Evolutionary conservation across 2,329 filamentous ascomycete species (phyloP), one percentile per base, ranked within the genome.

Genomic region (Onygenales sp.): DNA sequence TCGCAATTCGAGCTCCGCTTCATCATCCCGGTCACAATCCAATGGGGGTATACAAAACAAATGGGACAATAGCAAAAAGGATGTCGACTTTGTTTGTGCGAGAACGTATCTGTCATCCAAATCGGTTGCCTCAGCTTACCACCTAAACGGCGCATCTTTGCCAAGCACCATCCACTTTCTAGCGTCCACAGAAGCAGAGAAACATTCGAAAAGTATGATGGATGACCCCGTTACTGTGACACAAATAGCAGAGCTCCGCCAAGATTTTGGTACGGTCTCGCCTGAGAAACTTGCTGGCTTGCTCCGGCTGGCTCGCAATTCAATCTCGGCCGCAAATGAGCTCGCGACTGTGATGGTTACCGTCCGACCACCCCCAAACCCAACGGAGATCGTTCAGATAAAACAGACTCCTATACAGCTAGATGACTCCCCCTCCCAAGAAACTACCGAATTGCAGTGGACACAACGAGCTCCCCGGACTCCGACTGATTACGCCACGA

Each of bases 51-150:
- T 51, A 2, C 47, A 57, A 9, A 86, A 83, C 59, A 79, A 77
- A 58, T 87, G 84, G 84, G 72, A 79, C 54, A 72, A 70, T 33
- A 77, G 75, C 2, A 74, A 69, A 44, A 70, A 77, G 50, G 81
- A 86, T 57, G 73, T 86, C 11, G 77, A 83, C 0, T 85, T 84
- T 57, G 78, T 87, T 52, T 73, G 74, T 11, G 74, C 74, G 7
- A 74, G 78, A 40, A 76, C 73, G 2, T 65, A 65, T 2, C 62
- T 78, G 11, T 64, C 77, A 2, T 67, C 69, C 33, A 68, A 74
- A 33, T 65, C 68, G 0, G 74, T 85, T 2, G 70, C 74, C 2
- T 83, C 82, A 0, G 61, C 79, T 1, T 86, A 86, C 60, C 78
- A 85, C 63, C 65, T 71, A 8, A 78, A 80, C 53, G 76, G 78